phyloP scores from a whole-genome alignment of 2,329 filamentous ascomycete species.

The Fusarium sp. region DNA sequence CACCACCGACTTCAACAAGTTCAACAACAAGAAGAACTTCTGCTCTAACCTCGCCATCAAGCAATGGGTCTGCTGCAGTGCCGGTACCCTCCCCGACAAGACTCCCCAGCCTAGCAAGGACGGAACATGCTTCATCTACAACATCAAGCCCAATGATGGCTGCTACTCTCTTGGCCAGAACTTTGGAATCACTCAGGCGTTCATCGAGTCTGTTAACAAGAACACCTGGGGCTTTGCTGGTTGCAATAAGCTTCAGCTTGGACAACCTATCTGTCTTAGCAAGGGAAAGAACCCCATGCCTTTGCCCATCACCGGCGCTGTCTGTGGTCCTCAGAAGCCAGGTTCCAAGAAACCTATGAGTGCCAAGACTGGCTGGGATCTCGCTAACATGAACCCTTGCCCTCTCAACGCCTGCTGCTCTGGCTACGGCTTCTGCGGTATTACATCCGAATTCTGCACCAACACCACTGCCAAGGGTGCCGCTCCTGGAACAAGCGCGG shows the following conservation, averaged over 20 bases:
- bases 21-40: slow-evolving; percentile 49
- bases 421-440: slow-evolving; percentile 58
- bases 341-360: slow-evolving; percentile 42
- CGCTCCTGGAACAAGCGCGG: slow-evolving; percentile 42
- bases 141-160: slow-evolving; percentile 45
- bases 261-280: slow-evolving; percentile 50
- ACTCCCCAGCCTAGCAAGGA: slow-evolving; percentile 49
- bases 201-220: slow-evolving; percentile 53
- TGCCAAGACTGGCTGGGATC: slow-evolving; percentile 42
- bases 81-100: slow-evolving; percentile 49
- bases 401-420: slow-evolving; percentile 57
- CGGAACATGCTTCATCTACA: slow-evolving; percentile 51
- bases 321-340: slow-evolving; percentile 50
- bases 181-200: slow-evolving; percentile 49
- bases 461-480: slow-evolving; percentile 44
- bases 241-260: slow-evolving; percentile 44
- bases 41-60: slow-evolving; percentile 49
- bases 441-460: slow-evolving; percentile 56
- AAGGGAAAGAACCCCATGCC: slow-evolving; percentile 50
- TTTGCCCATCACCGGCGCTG: slow-evolving; percentile 41
- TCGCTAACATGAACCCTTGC: slow-evolving; percentile 58
- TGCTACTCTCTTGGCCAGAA: slow-evolving; percentile 48
- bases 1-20: slow-evolving; percentile 50
- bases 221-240: slow-evolving; percentile 54
- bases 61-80: slow-evolving; percentile 53